These are phyloP conservation scores for Chalciporus pseudorubinellus DNA, from an alignment of 768 basidiomycete genomes.

Conservation along the genomic window DNA sequence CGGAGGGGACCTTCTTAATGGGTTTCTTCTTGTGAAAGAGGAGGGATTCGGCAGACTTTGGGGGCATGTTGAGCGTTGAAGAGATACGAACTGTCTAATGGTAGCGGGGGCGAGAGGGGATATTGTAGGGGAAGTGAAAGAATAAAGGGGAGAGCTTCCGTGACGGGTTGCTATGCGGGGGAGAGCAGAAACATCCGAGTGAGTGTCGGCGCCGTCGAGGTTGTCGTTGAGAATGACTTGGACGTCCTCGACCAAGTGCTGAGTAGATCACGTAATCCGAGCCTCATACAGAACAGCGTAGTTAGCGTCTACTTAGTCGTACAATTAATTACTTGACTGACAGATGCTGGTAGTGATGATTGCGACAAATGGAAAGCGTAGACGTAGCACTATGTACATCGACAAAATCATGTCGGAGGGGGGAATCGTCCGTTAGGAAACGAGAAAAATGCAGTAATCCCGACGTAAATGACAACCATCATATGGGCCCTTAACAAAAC, in stretches of 20 bases:
- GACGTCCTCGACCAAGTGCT: constrained; percentile 7
- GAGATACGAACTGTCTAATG: not conserved
- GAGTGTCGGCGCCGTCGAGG: not conserved
- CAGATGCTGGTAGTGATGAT: constrained; percentile 18
- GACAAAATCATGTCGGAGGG: constrained; percentile 18
- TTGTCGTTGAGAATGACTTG: not conserved
- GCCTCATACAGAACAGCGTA: not conserved
- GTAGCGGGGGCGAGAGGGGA: not conserved
- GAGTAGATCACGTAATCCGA: constrained; percentile 26
- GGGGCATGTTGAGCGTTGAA: constrained; percentile 20
- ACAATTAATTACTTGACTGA: constrained; percentile 13
- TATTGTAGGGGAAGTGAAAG: not conserved
- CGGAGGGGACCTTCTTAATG: constrained; percentile 26
- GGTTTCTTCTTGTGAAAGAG: constrained; percentile 69
- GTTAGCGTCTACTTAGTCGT: constrained; percentile 3
- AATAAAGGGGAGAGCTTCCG: not conserved
- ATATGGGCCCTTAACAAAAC: constrained; percentile 16
- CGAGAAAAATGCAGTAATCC: constrained; percentile 22
- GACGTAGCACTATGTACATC: constrained; percentile 30
- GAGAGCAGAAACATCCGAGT: constrained; percentile 2
- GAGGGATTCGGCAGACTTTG: constrained; percentile 41
- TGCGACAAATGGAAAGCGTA: constrained; percentile 7
- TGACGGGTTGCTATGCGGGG: not conserved
- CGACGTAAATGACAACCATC: constrained; percentile 18
- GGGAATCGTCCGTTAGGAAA: constrained; percentile 25